phyloP scores from a whole-genome alignment of 305 asterid species.

The Plantago coronopus region DNA sequence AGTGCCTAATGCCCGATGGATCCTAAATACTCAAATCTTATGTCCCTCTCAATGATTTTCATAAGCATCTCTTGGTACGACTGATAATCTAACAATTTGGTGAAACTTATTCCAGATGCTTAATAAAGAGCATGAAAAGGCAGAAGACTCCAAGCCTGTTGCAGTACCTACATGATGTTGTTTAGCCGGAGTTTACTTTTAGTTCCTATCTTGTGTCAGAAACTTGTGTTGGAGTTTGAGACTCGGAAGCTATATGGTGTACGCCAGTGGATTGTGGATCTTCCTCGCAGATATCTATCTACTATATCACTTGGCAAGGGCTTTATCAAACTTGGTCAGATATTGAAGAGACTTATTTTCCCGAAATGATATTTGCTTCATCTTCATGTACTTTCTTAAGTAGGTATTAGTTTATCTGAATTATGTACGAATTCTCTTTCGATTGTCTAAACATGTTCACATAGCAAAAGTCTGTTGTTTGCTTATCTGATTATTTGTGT shows the following conservation, averaged over 20 bases:
- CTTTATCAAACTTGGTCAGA: neutral
- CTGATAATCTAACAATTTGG: constrained; percentile 2
- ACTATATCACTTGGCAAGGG: neutral
- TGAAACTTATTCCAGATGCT: constrained; percentile 54
- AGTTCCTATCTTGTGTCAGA: constrained; percentile 21
- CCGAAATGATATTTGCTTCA: neutral
- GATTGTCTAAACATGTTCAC: neutral
- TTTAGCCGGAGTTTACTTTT: neutral
- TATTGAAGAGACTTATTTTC: neutral
- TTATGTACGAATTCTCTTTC: neutral
- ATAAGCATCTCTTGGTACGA: neutral
- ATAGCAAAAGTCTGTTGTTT: neutral
- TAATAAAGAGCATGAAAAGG: constrained; percentile 87
- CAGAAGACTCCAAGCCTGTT: constrained; percentile 74
- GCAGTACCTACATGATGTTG: constrained; percentile 39
- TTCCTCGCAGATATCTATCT: neutral
- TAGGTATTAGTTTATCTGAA: neutral
- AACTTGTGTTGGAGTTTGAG: constrained; percentile 4
- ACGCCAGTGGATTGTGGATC: neutral
- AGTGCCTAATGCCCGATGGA: no score
- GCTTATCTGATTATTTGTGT: no score
- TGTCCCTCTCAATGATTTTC: no score
- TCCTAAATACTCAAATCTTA: no score
- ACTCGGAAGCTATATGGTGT: neutral
- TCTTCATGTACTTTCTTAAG: neutral